Evolutionary conservation across 2,329 filamentous ascomycete species (phyloP).

Genomic region (Whalleya microplaca): DNA sequence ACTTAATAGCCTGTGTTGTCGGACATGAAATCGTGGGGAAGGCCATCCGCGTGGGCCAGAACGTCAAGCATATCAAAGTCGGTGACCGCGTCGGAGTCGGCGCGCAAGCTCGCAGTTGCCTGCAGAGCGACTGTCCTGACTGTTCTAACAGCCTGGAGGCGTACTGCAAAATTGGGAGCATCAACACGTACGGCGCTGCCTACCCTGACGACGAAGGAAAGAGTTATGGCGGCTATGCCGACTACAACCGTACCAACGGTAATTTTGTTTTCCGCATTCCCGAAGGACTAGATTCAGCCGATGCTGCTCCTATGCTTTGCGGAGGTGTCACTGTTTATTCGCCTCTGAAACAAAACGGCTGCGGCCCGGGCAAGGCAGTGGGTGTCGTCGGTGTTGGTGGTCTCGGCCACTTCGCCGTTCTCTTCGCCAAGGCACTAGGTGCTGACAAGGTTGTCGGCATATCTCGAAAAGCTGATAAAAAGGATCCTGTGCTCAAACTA

Average conservation of each 20-base stretch:
- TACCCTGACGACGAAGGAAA: constrained; percentile 57
- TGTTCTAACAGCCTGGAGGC: constrained; percentile 47
- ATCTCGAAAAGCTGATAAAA: constrained; percentile 57
- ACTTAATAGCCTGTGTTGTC: constrained; percentile 51
- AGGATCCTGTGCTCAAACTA: constrained; percentile 58
- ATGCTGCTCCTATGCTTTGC: constrained; percentile 68
- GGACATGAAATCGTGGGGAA: constrained; percentile 69
- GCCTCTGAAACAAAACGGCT: constrained; percentile 65
- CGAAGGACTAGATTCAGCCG: constrained; percentile 43
- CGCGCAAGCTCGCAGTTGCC: constrained; percentile 61
- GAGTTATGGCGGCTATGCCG: constrained; percentile 60
- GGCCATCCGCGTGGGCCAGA: constrained; percentile 62
- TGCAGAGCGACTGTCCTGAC: constrained; percentile 46
- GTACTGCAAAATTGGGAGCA: constrained; percentile 44
- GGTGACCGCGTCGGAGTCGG: constrained; percentile 50
- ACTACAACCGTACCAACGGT: constrained; percentile 40
- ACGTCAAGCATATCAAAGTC: constrained; percentile 51
- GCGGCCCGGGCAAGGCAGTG: constrained; percentile 69
- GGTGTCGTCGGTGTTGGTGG: constrained; percentile 72
- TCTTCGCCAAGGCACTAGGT: constrained; percentile 70
- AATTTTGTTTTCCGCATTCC: constrained; percentile 55
- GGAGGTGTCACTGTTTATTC: constrained; percentile 70
- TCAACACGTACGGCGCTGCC: constrained; percentile 57
- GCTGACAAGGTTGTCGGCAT: constrained; percentile 64
- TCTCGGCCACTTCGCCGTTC: constrained; percentile 69